Percentiles rank a stretch among this genome's conserved stretches.
Conservation (phyloP, 1,139 yeast genomes). For the Taphrina deformans region DNA sequence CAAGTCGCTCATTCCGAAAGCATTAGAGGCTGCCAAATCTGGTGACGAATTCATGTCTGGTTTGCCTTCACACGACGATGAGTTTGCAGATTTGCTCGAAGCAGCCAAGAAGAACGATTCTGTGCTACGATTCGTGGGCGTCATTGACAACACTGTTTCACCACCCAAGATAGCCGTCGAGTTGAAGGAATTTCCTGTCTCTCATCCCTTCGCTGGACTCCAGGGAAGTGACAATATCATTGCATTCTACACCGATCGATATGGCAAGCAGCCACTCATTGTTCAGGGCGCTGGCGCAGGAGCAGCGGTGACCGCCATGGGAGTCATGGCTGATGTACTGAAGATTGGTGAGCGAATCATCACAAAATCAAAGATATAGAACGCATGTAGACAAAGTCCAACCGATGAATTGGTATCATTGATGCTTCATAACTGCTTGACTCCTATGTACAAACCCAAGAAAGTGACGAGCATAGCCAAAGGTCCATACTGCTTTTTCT, state of each 20-base stretch:
- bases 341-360: conserved; percentile 62
- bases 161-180: conserved; percentile 68
- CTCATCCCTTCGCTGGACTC: conserved; percentile 94
- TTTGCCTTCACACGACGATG: conserved; percentile 78
- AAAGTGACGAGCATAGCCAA: conserved; percentile 18
- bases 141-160: conserved; percentile 60
- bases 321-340: conserved; percentile 89
- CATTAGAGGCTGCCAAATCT: conserved; percentile 64
- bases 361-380: conserved; percentile 3
- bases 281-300: conserved; percentile 99
- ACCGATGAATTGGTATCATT: too few relatives aligned
- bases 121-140: conserved; percentile 90
- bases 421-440: conserved; percentile 1
- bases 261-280: conserved; percentile 78
- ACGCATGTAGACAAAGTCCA: too few relatives aligned
- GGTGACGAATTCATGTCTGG: conserved; percentile 58
- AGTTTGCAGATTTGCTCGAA: conserved; percentile 71
- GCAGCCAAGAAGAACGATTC: conserved; percentile 80
- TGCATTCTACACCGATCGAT: conserved; percentile 85
- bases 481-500: not conserved
- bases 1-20: conserved; percentile 85
- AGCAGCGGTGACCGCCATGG: conserved; percentile 97
- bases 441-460: conserved; percentile 8
- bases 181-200: conserved; percentile 70
- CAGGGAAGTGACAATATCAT: conserved; percentile 96